phyloP scores from a whole-genome alignment of 2,329 filamentous ascomycete species.

The Apiospora malaysiana region DNA sequence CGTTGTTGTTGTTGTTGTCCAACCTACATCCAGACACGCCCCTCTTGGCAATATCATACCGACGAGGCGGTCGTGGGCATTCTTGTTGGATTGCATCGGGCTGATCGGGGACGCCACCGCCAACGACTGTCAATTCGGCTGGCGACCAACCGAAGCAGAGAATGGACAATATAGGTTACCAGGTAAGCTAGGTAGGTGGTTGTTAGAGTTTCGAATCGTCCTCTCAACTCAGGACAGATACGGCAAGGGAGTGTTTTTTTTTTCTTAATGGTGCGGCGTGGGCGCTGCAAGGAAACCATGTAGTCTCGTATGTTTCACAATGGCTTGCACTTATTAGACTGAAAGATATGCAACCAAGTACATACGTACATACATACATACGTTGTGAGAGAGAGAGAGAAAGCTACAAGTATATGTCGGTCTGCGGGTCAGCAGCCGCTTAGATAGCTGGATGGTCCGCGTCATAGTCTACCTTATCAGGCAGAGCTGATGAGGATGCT shows the following conservation, averaged over 20 bases:
- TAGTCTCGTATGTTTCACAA: constrained; percentile 2
- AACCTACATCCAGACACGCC: too few species aligned
- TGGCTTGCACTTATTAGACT: background rate
- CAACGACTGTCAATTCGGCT: constrained; percentile 6
- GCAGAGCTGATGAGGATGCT: background rate
- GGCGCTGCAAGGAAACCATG: background rate
- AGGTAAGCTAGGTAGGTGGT: background rate
- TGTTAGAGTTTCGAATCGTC: background rate
- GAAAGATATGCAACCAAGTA: background rate
- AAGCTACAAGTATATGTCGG: background rate
- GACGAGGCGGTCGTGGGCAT: constrained; percentile 1
- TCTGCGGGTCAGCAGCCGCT: constrained; percentile 1
- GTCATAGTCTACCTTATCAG: background rate
- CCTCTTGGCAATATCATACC: background rate
- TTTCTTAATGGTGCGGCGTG: background rate
- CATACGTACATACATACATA: background rate
- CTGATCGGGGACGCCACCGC: constrained; percentile 11
- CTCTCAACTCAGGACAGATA: background rate
- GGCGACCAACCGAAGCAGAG: background rate
- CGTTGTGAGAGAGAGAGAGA: background rate
- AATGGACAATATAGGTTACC: too few species aligned
- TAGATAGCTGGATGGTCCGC: background rate
- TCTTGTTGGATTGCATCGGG: constrained; percentile 9
- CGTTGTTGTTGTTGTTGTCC: background rate
- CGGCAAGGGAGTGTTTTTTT: background rate